These are phyloP conservation scores for Suillus plorans DNA, from an alignment of 768 basidiomycete species.

Conservation along the genomic window DNA sequence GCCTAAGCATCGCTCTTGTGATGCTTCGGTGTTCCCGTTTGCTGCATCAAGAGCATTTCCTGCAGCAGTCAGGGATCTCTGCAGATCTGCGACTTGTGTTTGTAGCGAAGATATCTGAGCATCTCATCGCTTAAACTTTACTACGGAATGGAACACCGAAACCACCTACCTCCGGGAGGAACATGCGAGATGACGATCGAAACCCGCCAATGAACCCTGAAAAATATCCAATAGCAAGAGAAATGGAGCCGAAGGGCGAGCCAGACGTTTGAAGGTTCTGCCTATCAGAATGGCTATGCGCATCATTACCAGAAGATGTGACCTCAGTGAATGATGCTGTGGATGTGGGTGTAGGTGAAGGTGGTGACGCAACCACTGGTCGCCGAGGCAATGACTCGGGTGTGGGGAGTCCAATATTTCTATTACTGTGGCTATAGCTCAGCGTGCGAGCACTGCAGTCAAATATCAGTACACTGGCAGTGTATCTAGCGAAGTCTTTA, in stretches of 20 bases:
- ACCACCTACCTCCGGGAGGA: not conserved
- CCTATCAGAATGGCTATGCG: not conserved
- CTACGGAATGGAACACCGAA: too few species aligned
- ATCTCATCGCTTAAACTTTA: not conserved
- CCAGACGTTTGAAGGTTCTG: not conserved
- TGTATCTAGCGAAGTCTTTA: not conserved
- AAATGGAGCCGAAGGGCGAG: not conserved
- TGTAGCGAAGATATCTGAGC: not conserved
- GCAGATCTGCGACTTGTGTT: not conserved
- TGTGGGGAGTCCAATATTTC: not conserved
- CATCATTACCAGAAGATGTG: not conserved
- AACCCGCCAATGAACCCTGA: not conserved
- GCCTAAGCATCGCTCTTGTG: not conserved
- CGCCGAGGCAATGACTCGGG: conserved; percentile 7
- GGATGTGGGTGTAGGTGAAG: not conserved
- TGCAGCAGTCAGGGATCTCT: not conserved
- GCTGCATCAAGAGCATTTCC: not conserved
- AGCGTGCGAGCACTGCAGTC: not conserved
- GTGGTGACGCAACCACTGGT: not conserved
- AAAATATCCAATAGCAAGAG: not conserved
- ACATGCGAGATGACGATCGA: not conserved
- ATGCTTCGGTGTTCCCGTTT: not conserved
- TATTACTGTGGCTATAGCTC: not conserved
- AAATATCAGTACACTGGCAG: not conserved
- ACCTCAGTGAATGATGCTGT: not conserved